A percentile compares a stretch with the other conserved stretches of the same genome.
These are phyloP conservation scores for Mrakia blollopis DNA, from an alignment of 768 basidiomycete species.

Conservation along the genomic window DNA sequence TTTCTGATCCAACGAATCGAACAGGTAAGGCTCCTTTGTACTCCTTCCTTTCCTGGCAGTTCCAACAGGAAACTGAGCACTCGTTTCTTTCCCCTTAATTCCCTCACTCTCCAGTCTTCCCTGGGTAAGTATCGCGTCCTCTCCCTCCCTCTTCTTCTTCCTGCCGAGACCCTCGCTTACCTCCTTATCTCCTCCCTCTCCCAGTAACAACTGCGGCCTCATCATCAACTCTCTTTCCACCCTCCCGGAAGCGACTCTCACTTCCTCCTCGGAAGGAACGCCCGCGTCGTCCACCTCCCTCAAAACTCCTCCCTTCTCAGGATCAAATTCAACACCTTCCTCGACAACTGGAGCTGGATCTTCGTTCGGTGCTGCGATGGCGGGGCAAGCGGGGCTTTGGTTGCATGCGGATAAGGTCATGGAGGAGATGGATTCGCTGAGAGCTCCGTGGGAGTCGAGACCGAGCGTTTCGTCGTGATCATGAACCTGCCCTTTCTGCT, in stretches of 20 bases:
- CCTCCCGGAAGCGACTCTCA: too few species aligned
- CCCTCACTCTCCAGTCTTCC: too few species aligned
- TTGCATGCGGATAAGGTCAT: background rate
- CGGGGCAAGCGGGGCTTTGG: background rate
- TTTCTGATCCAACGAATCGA: background rate
- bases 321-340: background rate
- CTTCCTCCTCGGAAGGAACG: too few species aligned
- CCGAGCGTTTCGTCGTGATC: too few species aligned
- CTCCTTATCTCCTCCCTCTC: too few species aligned
- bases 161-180: too few species aligned
- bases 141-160: too few species aligned
- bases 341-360: background rate
- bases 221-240: too few species aligned
- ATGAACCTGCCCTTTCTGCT: too few species aligned
- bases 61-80: background rate
- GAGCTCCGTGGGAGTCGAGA: background rate
- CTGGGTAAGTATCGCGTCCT: too few species aligned
- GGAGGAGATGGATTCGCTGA: conserved; percentile 1
- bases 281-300: too few species aligned
- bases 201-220: too few species aligned
- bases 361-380: background rate
- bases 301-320: background rate
- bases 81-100: background rate
- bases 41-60: background rate
- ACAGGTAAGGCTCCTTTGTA: background rate